A percentile compares a stretch with the other conserved stretches of the same genome.
phyloP scores from a whole-genome alignment of 176 grass and related monocot species.

The Eleusine coracana region DNA sequence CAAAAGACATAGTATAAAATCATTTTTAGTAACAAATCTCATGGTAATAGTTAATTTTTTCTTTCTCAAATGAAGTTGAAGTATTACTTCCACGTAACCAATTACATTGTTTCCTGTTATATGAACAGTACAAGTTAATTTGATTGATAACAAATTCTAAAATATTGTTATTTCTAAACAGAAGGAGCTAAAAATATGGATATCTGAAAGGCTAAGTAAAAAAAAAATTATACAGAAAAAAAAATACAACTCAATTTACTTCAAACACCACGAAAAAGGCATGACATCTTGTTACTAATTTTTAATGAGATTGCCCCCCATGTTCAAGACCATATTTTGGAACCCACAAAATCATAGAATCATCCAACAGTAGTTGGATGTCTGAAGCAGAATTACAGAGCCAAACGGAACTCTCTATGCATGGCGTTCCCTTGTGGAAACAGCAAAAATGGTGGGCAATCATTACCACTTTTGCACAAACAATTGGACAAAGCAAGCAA shows the following conservation, averaged over 20 bases:
- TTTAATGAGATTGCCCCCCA: background rate
- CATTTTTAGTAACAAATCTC: background rate
- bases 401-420: background rate
- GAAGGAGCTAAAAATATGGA: background rate
- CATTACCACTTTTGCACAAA: background rate
- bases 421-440: constrained; percentile 14
- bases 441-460: background rate
- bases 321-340: background rate
- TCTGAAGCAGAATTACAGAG: background rate
- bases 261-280: background rate
- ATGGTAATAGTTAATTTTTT: background rate
- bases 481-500: background rate
- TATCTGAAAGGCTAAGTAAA: background rate
- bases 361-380: background rate
- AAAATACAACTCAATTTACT: background rate
- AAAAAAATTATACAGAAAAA: background rate
- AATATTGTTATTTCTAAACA: background rate
- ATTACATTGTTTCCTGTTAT: background rate
- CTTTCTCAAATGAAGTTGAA: background rate
- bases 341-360: too few species aligned
- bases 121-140: background rate
- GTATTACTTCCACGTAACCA: background rate
- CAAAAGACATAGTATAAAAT: background rate
- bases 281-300: background rate
- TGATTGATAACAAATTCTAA: background rate